Base-by-base conservation (phyloP, 306 rosid genomes). In the Hippophae gyantsensis region DNA sequence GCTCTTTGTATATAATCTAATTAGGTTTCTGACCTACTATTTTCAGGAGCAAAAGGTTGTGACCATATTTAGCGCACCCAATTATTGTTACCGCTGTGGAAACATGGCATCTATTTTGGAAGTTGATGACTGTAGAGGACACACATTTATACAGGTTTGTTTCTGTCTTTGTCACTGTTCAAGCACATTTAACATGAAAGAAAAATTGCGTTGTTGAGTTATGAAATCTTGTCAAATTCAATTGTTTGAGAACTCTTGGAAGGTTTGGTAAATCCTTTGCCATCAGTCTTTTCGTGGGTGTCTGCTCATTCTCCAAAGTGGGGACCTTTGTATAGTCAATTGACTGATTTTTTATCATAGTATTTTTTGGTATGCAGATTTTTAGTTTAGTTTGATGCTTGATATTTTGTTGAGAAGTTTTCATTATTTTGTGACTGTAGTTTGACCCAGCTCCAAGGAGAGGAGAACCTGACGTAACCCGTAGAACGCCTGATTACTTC, bases 381-480 rank as follows among this genome's bases (percentile, higher is more conserved):
- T 48, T 46, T 48, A 11, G 12, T 48, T 48, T 10, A 48, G 52
- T 48, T 48, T 48, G 52, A 48, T 56, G 9, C 7, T 7, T 48
- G 23, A 18, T 46, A 46, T 2, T 46, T 46, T 46, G 11, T 12
- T 46, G 11, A 48, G 12, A 48, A 48, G 6, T 2, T 12, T 48
- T 48, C 52, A 48, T 12, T 50, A 45, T 77, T 14, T 58, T 70
- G 44, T 25, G 44, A n/a, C 13, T 56, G 77, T 88, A 89, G 95
- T 89, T 89, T 74, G 97, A 89, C 62, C 97, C 97, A 68, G 92
- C 97, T 75, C 95, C 97, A 2, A 85, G 95, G 75, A 81, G 97
- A 76, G 97, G 97, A 74, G 97, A 89, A 71, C 97, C 97, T 1
- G 97, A 89, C 65, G 97, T 89, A 52, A 86, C 97, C 42, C 95